Evolutionary conservation across 1,284 basidiomycete genomes (phyloP).

Genomic region (Malassezia cuniculi): DNA sequence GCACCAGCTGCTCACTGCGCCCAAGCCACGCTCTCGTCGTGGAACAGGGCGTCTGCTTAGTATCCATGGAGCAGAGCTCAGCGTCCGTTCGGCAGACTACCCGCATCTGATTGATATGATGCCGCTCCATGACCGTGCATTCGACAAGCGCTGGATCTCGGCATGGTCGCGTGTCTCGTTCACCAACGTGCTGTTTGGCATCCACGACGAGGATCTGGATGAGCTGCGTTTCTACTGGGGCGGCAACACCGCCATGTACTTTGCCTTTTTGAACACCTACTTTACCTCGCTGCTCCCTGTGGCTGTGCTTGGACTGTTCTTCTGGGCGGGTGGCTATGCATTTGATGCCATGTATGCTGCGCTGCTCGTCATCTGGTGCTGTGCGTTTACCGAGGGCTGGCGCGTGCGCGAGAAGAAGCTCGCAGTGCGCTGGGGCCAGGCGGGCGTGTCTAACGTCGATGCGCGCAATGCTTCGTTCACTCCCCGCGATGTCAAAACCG

Average conservation of each 20-base stretch:
- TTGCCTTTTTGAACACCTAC: slow-evolving; percentile 41
- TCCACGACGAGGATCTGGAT: slow-evolving; percentile 31
- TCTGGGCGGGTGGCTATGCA: slow-evolving; percentile 25
- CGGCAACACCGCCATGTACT: slow-evolving; percentile 43
- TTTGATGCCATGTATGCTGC: slow-evolving; percentile 32
- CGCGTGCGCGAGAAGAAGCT: slow-evolving; percentile 37
- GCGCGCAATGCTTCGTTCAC: slow-evolving; percentile 26
- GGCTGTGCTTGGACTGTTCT: slow-evolving; percentile 23
- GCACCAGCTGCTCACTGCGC: slow-evolving; percentile 24
- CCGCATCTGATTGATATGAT: slow-evolving; percentile 38
- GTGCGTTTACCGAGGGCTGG: slow-evolving; percentile 37
- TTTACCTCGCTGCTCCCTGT: slow-evolving; percentile 29
- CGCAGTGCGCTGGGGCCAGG: slow-evolving; percentile 40
- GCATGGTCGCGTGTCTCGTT: slow-evolving; percentile 26
- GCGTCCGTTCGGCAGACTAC: slow-evolving; percentile 19
- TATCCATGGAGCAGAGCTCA: slow-evolving; percentile 23
- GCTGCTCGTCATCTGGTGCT: slow-evolving; percentile 31
- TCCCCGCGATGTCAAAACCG: slow-evolving; percentile 19
- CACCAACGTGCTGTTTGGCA: slow-evolving; percentile 18
- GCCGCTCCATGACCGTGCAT: slow-evolving; percentile 34
- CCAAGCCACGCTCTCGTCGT: slow-evolving; percentile 11
- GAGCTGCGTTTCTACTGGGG: slow-evolving; percentile 38
- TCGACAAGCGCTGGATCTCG: slow-evolving; percentile 35
- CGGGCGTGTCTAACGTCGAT: slow-evolving; percentile 24
- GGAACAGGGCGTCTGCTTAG: no score